A percentile compares a stretch with the other conserved stretches of the same genome.
These are phyloP conservation scores for Globisporangium irregulare DNA, from an alignment of 352 stramenopile genomes.

Conservation along the genomic window DNA sequence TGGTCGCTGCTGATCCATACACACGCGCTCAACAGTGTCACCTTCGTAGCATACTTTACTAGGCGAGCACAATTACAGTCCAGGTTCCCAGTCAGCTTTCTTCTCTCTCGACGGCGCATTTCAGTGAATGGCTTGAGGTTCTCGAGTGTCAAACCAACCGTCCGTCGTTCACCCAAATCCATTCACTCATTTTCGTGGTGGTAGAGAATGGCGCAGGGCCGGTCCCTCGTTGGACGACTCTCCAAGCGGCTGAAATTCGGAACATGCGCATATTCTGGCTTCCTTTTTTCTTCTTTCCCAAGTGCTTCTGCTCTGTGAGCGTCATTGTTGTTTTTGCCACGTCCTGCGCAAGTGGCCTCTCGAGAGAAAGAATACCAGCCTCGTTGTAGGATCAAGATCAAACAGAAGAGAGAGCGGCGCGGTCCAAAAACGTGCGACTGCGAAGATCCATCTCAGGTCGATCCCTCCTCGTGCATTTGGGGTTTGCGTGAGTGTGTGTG, in stretches of 20 bases:
- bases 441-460: neutral
- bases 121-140: neutral
- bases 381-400: neutral
- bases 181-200: neutral
- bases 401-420: neutral
- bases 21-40: neutral
- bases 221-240: neutral
- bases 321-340: slow-evolving; percentile 63
- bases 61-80: neutral
- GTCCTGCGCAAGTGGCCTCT: slow-evolving; percentile 41
- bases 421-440: slow-evolving; percentile 10
- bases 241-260: neutral
- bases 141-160: neutral
- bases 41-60: neutral
- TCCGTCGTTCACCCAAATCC: slow-evolving; percentile 3
- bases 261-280: slow-evolving; percentile 12
- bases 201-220: neutral
- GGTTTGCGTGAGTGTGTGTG: neutral
- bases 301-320: neutral
- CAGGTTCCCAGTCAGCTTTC: neutral
- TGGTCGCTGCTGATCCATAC: neutral
- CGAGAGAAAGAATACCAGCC: slow-evolving; percentile 2
- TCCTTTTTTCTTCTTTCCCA: slow-evolving; percentile 10
- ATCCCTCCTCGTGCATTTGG: neutral
- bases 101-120: neutral